Evolutionary conservation across 1,139 yeast species (phyloP), one percentile per base, ranked within the genome.

Genomic region (Candida tropicalis): DNA sequence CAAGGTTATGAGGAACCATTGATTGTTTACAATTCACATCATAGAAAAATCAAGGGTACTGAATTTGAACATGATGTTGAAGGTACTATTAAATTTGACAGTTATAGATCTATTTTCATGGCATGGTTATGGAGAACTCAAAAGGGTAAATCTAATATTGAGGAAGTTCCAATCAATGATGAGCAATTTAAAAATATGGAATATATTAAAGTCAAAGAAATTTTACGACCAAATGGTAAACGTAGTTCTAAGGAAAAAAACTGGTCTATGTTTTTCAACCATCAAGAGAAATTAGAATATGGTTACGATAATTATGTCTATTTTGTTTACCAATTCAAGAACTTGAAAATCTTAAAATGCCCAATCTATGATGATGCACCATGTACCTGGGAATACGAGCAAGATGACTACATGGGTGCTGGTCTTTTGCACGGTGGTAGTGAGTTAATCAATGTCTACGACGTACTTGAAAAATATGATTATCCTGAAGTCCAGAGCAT

Each of bases 1-100:
- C 42, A 48, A 7, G 75, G 75, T 1, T 52, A 59, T 43, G 69
- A 66, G 29, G 76, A 71, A 44, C 77, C 76, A 0, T 42, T 70
- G 13, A 50, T 71, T 35, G 46, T 68, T 4, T 71, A 57, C 51
- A 71, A 71, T 47, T 52, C 65, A 3, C 55, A 59, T 40, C 73
- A 67, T 46, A 56, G 66, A 11, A 65, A 61, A 42, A 51, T 58
- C 15, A 13, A 13, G 3, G 16, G 22, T 5, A 23, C 44, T 5
- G 27, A 39, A 13, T 39, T 32, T 20, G 38, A 23, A 5, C 7
- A 25, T 11, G 41, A 39, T 32, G 24, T 5, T 7, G 34, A 28
- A 28, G 27, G 36, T 17, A 34, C 38, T 9, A 26, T 52, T 11
- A 43, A 53, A 4, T 56, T 54, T 35, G 46, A 44, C 1, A 48